phyloP scores from a whole-genome alignment of 495 filamentous ascomycete species.

The Xylaria scruposa region DNA sequence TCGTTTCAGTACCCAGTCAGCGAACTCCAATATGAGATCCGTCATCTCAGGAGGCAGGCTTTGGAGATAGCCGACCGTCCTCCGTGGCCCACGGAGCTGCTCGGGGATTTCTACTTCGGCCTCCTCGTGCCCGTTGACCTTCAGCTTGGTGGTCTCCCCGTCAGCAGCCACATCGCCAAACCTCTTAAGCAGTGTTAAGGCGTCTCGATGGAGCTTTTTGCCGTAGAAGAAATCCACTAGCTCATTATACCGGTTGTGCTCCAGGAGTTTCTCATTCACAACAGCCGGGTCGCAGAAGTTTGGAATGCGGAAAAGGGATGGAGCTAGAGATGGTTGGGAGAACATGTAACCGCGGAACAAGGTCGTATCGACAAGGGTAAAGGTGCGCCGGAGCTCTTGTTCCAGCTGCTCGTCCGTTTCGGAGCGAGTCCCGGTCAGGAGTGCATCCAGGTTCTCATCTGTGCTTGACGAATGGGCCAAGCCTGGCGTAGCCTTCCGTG shows the following conservation, averaged over 20 bases:
- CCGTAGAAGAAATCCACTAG: conserved; percentile 96
- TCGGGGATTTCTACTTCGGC: conserved; percentile 59
- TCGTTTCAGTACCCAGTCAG: conserved; percentile 79
- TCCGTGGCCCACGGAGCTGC: conserved; percentile 77
- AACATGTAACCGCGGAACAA: conserved; percentile 95
- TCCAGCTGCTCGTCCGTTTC: conserved; percentile 68
- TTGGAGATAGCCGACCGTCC: conserved; percentile 90
- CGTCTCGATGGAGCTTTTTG: conserved; percentile 89
- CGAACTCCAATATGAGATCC: conserved; percentile 90
- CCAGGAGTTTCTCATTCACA: conserved; percentile 88
- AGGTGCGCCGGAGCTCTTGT: conserved; percentile 72
- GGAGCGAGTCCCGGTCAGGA: conserved; percentile 55
- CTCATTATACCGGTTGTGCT: conserved; percentile 88
- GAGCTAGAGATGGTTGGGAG: conserved; percentile 80
- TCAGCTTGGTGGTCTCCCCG: conserved; percentile 34
- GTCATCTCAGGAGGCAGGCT: conserved; percentile 85
- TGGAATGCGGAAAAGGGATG: conserved; percentile 90
- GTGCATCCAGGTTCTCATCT: conserved; percentile 58
- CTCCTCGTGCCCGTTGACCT: conserved; percentile 39
- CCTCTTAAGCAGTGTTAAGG: conserved; percentile 78
- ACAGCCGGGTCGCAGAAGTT: conserved; percentile 98
- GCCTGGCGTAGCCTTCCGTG: conserved; percentile 58
- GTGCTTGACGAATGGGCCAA: conserved; percentile 46
- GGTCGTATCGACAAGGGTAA: conserved; percentile 87
- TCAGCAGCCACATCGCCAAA: conserved; percentile 80